Conservation (phyloP, 2,329 filamentous ascomycete species). For the Neofusicoccum cordaticola region DNA sequence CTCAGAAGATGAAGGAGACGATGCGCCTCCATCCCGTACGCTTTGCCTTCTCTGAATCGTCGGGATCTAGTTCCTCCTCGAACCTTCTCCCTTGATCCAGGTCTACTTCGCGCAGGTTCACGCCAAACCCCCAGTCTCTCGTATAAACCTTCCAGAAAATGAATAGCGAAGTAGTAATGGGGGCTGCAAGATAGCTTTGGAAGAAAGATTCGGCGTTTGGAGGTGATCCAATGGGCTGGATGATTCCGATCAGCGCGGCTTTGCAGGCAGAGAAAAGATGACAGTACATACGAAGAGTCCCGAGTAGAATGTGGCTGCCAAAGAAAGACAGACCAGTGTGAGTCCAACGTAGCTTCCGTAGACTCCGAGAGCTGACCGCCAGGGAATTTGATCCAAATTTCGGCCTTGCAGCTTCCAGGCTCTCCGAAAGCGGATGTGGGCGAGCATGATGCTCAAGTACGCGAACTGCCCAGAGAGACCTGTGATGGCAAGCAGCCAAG, state of each 20-base stretch:
- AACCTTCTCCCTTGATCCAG: constrained; percentile 34
- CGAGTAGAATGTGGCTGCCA: background rate
- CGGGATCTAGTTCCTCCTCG: constrained; percentile 20
- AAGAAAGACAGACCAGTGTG: background rate
- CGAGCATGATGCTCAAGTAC: constrained; percentile 65
- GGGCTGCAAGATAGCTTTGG: constrained; percentile 64
- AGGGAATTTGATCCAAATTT: constrained; percentile 70
- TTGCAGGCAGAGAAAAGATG: constrained; percentile 63
- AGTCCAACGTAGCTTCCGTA: constrained; percentile 71
- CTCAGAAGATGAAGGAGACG: background rate
- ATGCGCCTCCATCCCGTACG: background rate
- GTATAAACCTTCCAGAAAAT: constrained; percentile 19
- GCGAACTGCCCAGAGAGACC: constrained; percentile 70
- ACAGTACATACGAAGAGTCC: constrained; percentile 37
- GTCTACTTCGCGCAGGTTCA: constrained; percentile 23
- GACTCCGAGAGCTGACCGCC: constrained; percentile 72
- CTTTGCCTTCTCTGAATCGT: background rate
- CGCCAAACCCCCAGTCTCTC: constrained; percentile 23
- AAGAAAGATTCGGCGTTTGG: constrained; percentile 65
- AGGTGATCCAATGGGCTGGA: constrained; percentile 41
- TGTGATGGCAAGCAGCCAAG: constrained; percentile 65
- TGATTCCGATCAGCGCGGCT: constrained; percentile 40
- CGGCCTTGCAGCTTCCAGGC: constrained; percentile 59
- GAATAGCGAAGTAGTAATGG: constrained; percentile 47
- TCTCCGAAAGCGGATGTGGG: constrained; percentile 62